A percentile compares a stretch with the other conserved stretches of the same genome.
phyloP scores from a whole-genome alignment of 768 basidiomycete genomes.

The Leucosporidium scottii region DNA sequence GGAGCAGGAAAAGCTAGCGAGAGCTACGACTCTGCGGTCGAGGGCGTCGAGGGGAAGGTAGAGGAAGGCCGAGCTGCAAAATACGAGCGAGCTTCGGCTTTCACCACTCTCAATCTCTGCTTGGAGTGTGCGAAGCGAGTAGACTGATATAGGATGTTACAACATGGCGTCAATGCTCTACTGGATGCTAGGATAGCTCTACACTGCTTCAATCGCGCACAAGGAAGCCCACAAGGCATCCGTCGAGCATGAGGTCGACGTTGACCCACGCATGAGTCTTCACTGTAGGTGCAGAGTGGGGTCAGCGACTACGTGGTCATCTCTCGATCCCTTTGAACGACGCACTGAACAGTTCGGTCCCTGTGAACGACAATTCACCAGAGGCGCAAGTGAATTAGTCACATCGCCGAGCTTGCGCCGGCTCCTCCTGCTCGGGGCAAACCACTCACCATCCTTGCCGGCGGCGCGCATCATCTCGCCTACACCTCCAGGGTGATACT shows the following conservation, averaged over 20 bases:
- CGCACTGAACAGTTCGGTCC: slow-evolving; percentile 83
- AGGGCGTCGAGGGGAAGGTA: too few relatives aligned
- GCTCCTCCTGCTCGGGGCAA: neutral
- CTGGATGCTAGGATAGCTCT: too few relatives aligned
- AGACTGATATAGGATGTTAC: too few relatives aligned
- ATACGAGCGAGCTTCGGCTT: too few relatives aligned
- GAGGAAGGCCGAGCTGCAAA: too few relatives aligned
- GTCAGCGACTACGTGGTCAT: too few relatives aligned
- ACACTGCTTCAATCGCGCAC: slow-evolving; percentile 41
- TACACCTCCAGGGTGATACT: slow-evolving; percentile 91
- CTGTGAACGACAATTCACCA: neutral
- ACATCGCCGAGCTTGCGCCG: neutral
- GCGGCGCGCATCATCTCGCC: slow-evolving; percentile 90
- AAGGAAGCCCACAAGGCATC: slow-evolving; percentile 84
- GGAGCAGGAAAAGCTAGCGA: too few relatives aligned
- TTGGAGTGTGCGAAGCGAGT: too few relatives aligned
- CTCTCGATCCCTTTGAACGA: too few relatives aligned
- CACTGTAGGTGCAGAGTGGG: slow-evolving; percentile 48
- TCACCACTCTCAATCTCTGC: too few relatives aligned
- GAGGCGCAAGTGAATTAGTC: neutral
- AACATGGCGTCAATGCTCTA: too few relatives aligned
- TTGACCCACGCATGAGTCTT: slow-evolving; percentile 95
- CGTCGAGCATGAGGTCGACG: slow-evolving; percentile 89
- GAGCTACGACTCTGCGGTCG: too few relatives aligned
- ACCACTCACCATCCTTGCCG: slow-evolving; percentile 66